A percentile compares a stretch with the other conserved stretches of the same genome.
Conservation (phyloP, 2,329 filamentous ascomycete genomes). For the Botryotinia globosa region DNA sequence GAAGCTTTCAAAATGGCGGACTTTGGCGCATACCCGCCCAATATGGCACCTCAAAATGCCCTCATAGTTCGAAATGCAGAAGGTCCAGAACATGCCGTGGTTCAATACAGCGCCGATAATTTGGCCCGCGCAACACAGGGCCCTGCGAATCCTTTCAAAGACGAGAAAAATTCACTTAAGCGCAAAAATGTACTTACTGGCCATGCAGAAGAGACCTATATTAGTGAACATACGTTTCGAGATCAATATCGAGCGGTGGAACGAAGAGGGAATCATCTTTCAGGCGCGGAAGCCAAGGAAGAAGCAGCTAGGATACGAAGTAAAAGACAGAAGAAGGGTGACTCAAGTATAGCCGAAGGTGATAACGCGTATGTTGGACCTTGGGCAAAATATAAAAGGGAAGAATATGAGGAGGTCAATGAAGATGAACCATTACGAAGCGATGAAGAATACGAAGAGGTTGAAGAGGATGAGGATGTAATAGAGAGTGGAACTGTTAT, state of each 20-base stretch:
- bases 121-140: conserved; percentile 64
- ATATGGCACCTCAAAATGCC: conserved; percentile 63
- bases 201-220: conserved; percentile 78
- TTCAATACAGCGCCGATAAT: conserved; percentile 68
- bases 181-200: conserved; percentile 84
- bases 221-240: conserved; percentile 89
- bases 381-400: conserved; percentile 79
- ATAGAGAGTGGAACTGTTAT: conserved; percentile 62
- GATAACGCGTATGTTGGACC: conserved; percentile 87
- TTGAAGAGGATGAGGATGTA: conserved; percentile 69
- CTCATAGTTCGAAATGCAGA: conserved; percentile 57
- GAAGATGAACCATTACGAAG: conserved; percentile 72
- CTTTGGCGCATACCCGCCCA: conserved; percentile 62
- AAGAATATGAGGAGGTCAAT: conserved; percentile 71
- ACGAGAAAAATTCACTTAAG: conserved; percentile 59
- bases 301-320: conserved; percentile 64
- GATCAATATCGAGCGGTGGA: conserved; percentile 83
- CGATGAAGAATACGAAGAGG: conserved; percentile 75
- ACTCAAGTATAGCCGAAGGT: conserved; percentile 80
- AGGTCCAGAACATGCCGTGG: conserved; percentile 57
- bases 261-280: conserved; percentile 56
- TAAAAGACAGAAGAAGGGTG: conserved; percentile 82
- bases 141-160: conserved; percentile 72
- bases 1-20: conserved; percentile 50
- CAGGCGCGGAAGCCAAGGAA: conserved; percentile 62